Percentiles rank a stretch among this genome's conserved stretches.
Evolutionary conservation across 1,139 yeast species (phyloP).

Genomic region (Zygoascus meyerae): DNA sequence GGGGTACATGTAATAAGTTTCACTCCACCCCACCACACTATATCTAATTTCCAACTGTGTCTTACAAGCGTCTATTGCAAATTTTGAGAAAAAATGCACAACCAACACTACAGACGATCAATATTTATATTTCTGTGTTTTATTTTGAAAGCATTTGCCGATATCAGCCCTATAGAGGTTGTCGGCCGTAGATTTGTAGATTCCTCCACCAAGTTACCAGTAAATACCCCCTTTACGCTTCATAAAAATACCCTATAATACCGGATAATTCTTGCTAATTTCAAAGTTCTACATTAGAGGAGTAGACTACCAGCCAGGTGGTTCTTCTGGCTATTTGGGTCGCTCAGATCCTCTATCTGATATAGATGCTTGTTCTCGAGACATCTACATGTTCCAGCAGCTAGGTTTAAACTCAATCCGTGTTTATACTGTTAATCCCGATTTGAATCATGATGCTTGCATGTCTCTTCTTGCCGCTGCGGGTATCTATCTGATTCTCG

Average conservation of each 20-base stretch:
- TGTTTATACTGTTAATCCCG: slow-evolving; percentile 80
- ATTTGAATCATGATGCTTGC: slow-evolving; percentile 78
- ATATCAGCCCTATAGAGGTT: slow-evolving; percentile 36
- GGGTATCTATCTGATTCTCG: slow-evolving; percentile 84
- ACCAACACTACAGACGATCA: background rate
- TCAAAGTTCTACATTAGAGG: slow-evolving; percentile 70
- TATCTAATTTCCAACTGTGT: too few species aligned
- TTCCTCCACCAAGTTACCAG: slow-evolving; percentile 69
- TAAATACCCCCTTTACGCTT: slow-evolving; percentile 33
- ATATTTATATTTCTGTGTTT: background rate
- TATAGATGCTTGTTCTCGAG: slow-evolving; percentile 63
- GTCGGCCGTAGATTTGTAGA: slow-evolving; percentile 70
- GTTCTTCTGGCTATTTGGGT: slow-evolving; percentile 57
- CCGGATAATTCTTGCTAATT: background rate
- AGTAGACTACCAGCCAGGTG: slow-evolving; percentile 85
- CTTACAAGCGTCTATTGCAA: background rate
- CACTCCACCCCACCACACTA: too few species aligned
- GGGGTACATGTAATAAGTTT: too few species aligned
- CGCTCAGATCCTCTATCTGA: slow-evolving; percentile 68
- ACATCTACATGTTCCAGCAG: slow-evolving; percentile 63
- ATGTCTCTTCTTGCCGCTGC: slow-evolving; percentile 89
- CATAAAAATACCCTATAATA: background rate
- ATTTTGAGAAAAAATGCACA: background rate
- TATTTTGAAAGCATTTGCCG: slow-evolving; percentile 1
- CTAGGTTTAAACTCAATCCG: slow-evolving; percentile 80